A percentile compares a stretch with the other conserved stretches of the same genome.
These are phyloP conservation scores for Catunica adiposa DNA, from an alignment of 2,329 filamentous ascomycete genomes.

Conservation along the genomic window DNA sequence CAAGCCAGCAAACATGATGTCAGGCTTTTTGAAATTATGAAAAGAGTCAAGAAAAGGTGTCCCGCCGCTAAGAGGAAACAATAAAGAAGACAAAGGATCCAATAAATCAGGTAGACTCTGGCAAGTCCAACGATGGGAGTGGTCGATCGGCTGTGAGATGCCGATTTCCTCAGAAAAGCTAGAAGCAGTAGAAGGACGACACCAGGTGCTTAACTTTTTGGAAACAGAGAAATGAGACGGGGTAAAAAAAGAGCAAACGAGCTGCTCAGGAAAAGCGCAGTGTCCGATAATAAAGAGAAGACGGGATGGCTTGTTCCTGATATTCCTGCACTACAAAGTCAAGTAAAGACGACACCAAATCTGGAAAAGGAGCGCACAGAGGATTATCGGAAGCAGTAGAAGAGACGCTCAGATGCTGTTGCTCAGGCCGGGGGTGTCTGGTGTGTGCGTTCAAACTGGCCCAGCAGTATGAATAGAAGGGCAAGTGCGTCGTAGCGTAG, in stretches of 20 bases:
- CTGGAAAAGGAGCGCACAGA: constrained; percentile 6
- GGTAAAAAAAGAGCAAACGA: neutral
- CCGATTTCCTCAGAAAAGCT: too few relatives aligned
- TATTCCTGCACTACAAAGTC: neutral
- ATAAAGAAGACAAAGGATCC: neutral
- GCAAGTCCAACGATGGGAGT: too few relatives aligned
- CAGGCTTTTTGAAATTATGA: neutral
- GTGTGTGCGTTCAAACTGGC: neutral
- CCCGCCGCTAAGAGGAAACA: constrained; percentile 1
- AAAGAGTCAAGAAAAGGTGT: neutral
- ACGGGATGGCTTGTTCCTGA: neutral
- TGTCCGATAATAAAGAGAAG: neutral
- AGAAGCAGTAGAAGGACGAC: too few relatives aligned
- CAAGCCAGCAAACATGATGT: neutral
- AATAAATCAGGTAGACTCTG: too few relatives aligned
- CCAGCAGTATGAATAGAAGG: neutral
- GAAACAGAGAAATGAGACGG: neutral
- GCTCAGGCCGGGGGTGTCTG: neutral
- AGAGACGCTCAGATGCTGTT: constrained; percentile 4
- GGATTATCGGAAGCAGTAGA: neutral
- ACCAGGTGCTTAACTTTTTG: neutral
- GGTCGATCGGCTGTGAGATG: too few relatives aligned
- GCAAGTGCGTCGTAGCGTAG: too few relatives aligned
- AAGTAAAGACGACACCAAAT: neutral
- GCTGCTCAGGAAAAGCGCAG: neutral